These are phyloP conservation scores for Fomitopsis pinicola DNA, from an alignment of 1,284 basidiomycete species.

Conservation along the genomic window DNA sequence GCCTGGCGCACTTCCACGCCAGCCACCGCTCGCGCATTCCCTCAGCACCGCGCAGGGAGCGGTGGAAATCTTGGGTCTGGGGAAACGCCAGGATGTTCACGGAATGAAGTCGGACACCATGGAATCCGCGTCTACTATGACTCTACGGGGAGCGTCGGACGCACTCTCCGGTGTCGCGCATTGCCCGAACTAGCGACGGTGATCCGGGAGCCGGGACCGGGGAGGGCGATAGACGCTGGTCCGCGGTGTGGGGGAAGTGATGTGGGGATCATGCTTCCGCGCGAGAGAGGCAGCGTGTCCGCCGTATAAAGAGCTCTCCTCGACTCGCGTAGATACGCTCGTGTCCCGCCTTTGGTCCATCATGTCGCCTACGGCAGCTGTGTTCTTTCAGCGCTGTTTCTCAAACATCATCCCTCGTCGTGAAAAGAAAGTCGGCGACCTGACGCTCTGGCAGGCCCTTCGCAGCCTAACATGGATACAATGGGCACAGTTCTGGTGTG, in stretches of 20 bases:
- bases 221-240: not conserved
- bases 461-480: slow-evolving; percentile 39
- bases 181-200: not conserved
- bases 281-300: not conserved
- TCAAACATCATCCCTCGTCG: slow-evolving; percentile 26
- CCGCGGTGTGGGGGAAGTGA: not conserved
- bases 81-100: too few species aligned
- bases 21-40: not conserved
- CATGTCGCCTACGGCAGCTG: slow-evolving; percentile 21
- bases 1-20: not conserved
- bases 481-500: slow-evolving; percentile 45
- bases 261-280: not conserved
- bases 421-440: slow-evolving; percentile 31
- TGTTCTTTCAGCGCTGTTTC: slow-evolving; percentile 26
- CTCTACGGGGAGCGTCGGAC: not conserved
- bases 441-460: slow-evolving; percentile 33
- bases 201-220: not conserved
- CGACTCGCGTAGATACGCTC: not conserved
- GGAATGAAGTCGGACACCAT: too few species aligned
- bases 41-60: too few species aligned
- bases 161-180: not conserved
- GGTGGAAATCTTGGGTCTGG: too few species aligned
- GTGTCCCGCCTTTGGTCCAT: slow-evolving; percentile 8
- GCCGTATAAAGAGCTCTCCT: not conserved
- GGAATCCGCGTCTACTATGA: not conserved